These are phyloP conservation scores for Tylopilus felleus DNA, from an alignment of 768 basidiomycete genomes.

Conservation along the genomic window DNA sequence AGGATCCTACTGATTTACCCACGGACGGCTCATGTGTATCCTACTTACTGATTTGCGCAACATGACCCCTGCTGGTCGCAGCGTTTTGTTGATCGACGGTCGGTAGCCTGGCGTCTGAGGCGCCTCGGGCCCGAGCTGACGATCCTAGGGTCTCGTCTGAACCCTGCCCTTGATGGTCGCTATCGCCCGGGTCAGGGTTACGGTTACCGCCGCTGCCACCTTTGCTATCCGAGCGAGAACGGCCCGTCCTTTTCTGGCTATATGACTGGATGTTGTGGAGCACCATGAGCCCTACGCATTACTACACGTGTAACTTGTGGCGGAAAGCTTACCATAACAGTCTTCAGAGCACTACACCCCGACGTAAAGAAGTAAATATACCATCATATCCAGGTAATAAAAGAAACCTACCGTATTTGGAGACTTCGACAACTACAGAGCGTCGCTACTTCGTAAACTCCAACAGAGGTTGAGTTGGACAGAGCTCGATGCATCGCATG, in stretches of 20 bases:
- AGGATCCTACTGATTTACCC: conserved; percentile 26
- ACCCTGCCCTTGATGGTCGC: conserved; percentile 34
- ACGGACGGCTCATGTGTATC: conserved; percentile 12
- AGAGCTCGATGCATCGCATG: conserved; percentile 92
- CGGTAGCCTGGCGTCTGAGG: conserved; percentile 58
- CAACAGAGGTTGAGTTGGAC: conserved; percentile 81
- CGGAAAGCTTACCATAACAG: conserved; percentile 64
- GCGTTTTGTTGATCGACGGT: conserved; percentile 28
- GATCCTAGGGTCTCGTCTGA: conserved; percentile 33
- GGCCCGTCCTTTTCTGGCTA: conserved; percentile 66
- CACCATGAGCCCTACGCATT: conserved; percentile 13
- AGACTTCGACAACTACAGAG: conserved; percentile 84
- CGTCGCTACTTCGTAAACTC: conserved; percentile 94
- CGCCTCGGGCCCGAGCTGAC: conserved; percentile 53
- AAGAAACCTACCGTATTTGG: conserved; percentile 71
- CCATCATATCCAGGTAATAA: conserved; percentile 9
- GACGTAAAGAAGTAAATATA: conserved; percentile 8
- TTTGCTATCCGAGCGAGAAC: conserved; percentile 48
- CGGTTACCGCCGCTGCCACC: conserved; percentile 40
- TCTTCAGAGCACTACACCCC: conserved; percentile 62
- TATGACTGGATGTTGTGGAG: conserved; percentile 52
- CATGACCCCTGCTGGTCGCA: conserved; percentile 19
- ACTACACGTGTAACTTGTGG: background rate
- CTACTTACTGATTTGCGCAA: conserved; percentile 29
- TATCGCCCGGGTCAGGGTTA: conserved; percentile 34